Conservation (phyloP, 148 eudicot genomes). For the Gaultheria prostrata region DNA sequence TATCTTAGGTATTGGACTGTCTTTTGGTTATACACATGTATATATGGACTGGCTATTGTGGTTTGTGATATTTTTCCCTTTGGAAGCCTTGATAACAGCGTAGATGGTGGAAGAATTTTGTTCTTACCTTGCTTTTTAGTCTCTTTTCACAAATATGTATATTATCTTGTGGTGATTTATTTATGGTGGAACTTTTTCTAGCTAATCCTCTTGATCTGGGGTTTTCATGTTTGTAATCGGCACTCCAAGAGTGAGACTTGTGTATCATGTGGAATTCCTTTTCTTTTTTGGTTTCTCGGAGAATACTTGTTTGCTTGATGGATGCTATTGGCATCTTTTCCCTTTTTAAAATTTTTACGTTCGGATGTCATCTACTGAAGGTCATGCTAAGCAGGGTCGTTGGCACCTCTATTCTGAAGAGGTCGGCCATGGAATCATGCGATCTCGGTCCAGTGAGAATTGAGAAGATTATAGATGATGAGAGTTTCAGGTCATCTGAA, state of each 20-base stretch:
- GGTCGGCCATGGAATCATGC: constrained; percentile 32
- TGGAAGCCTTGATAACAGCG: background rate
- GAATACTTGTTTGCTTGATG: constrained; percentile 12
- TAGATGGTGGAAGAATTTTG: background rate
- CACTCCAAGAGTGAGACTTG: background rate
- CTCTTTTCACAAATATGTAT: background rate
- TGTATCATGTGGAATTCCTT: background rate
- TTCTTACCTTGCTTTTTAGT: background rate
- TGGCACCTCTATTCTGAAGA: constrained; percentile 53
- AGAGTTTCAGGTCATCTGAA: constrained; percentile 39
- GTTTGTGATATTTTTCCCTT: background rate
- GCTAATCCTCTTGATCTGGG: constrained; percentile 1
- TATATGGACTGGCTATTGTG: background rate
- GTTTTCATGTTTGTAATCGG: background rate
- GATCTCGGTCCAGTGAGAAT: constrained; percentile 45
- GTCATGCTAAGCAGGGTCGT: constrained; percentile 72
- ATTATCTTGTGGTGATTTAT: background rate
- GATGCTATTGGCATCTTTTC: constrained; percentile 19
- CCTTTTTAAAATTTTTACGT: constrained; percentile 2
- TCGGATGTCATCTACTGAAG: constrained; percentile 39
- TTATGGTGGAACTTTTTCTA: background rate
- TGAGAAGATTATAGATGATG: constrained; percentile 43
- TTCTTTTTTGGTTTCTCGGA: background rate
- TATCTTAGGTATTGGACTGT: background rate
- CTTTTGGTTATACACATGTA: background rate